phyloP scores from a whole-genome alignment of 2,329 filamentous ascomycete genomes.

The Cercospora beticola region DNA sequence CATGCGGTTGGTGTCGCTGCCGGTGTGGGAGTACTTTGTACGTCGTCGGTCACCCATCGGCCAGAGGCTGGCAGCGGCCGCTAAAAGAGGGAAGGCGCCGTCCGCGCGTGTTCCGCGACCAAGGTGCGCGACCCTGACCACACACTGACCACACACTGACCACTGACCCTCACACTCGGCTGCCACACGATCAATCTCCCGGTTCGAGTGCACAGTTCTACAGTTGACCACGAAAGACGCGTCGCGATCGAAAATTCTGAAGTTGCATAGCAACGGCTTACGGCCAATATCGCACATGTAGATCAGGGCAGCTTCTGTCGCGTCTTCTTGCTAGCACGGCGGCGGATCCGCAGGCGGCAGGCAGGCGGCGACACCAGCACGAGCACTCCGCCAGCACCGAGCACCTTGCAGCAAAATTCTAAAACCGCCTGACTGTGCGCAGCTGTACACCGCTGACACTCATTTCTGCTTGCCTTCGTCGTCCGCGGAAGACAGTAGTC shows the following conservation, averaged over 20 bases:
- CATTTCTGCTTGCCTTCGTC: neutral
- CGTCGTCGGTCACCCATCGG: neutral
- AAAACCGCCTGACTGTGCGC: neutral
- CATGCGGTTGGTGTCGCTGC: conserved; percentile 5
- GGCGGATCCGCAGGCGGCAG: neutral
- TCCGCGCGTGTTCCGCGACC: neutral
- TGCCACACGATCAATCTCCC: conserved; percentile 2
- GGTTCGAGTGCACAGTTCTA: conserved; percentile 6
- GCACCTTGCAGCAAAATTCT: neutral
- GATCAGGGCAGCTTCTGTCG: neutral
- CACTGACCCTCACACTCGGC: neutral
- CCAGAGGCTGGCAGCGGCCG: conserved; percentile 2
- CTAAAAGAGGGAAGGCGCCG: neutral
- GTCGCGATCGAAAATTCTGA: conserved; percentile 7
- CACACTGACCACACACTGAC: neutral
- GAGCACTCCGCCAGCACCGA: neutral
- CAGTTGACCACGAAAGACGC: conserved; percentile 3
- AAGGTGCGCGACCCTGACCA: neutral
- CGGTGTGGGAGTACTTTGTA: neutral
- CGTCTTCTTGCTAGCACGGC: neutral
- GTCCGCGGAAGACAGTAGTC: neutral
- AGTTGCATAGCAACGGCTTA: conserved; percentile 14
- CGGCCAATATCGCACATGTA: conserved; percentile 2
- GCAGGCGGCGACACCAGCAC: conserved; percentile 3
- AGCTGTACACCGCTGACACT: neutral